Base-by-base conservation (phyloP, 1,284 basidiomycete species). In the Rhodofomes roseus region DNA sequence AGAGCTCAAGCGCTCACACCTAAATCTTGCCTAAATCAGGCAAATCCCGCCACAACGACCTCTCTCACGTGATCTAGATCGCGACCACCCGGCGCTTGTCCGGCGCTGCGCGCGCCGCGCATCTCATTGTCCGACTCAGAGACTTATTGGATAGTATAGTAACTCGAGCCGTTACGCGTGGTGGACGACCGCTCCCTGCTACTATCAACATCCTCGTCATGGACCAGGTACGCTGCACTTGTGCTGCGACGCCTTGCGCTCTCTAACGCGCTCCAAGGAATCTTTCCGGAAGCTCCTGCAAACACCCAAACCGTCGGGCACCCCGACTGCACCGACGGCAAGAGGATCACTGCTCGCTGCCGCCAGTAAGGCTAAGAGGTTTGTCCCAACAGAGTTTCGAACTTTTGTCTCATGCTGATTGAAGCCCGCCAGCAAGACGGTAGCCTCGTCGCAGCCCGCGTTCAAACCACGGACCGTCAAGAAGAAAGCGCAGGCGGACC, bases 401-500 rank as follows among this genome's bases (percentile, higher is more conserved):
- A 36, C 8, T 9, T 16, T 16, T 11, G 11, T 8, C 11, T 9
- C 18, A 14, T n/a, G 6, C 50, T 52, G 50, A 52, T 20, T 56
- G 23, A 16, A 16, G 23, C 14, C 1, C 31, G 41, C 56, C 29
- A 62, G 69, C 56, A 73, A 73, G 67, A 61, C 65, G 1, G 63
- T 65, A 12, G 64, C 67, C 39, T 40, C 65, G n/a, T 60, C 64
- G 12, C 57, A 70, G 54, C 70, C 87, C 25, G 79, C 81, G 0
- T 92, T 92, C 74, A 90, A 91, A 68, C 90, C 90, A 11, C 80
- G 90, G 55, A 90, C 89, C 65, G 77, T 92, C 48, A 90, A 87
- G 75, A 88, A 87, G 58, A 64, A 68, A 63, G 7, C 54, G 6
- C 34, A 52, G 18, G n/a, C n/a, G 59, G 83, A 82, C 16, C 69